Evolutionary conservation across 1,284 basidiomycete genomes (phyloP).

Genomic region (Trichosporon sp.): DNA sequence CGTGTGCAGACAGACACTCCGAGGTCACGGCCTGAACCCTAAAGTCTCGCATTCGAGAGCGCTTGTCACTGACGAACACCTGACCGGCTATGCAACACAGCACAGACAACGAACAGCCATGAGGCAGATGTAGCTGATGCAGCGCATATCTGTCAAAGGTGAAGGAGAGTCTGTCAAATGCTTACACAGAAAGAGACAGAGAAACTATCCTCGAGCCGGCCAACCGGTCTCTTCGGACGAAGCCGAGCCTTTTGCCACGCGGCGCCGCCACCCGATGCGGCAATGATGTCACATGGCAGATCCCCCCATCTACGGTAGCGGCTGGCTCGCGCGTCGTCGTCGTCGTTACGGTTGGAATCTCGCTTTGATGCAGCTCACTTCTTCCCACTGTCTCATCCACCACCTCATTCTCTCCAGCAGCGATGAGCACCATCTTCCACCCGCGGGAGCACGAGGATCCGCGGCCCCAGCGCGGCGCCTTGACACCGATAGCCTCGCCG

Average conservation of each 20-base stretch:
- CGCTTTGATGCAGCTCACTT: not conserved
- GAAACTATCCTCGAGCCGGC: not conserved
- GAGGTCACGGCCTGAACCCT: no score
- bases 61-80: no score
- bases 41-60: no score
- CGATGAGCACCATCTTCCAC: conserved; percentile 2
- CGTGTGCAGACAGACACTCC: no score
- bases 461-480: not conserved
- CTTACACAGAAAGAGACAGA: not conserved
- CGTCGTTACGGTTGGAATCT: not conserved
- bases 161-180: no score
- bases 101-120: no score
- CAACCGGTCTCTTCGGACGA: not conserved
- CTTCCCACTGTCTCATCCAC: not conserved
- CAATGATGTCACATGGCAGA: not conserved
- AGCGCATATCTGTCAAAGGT: no score
- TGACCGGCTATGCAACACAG: no score
- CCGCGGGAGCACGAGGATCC: conserved; percentile 1
- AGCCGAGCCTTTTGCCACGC: no score
- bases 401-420: not conserved
- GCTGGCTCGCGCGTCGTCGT: not conserved
- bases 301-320: not conserved
- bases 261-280: not conserved
- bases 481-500: not conserved
- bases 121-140: no score